Evolutionary conservation across 805 yeast genomes (phyloP).

Genomic region (Allodekkera sacchari): DNA sequence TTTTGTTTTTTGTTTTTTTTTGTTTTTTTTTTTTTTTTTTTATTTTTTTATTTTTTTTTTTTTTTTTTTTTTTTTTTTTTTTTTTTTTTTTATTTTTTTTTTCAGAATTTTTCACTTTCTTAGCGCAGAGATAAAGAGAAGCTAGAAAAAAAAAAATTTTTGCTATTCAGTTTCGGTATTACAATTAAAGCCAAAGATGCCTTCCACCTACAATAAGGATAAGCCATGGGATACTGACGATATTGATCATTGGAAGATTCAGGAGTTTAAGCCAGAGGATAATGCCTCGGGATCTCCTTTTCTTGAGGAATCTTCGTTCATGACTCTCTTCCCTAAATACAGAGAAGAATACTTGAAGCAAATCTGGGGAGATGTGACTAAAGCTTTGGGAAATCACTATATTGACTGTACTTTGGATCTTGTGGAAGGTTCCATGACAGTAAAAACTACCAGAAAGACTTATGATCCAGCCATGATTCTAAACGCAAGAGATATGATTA

Average conservation of each 20-base stretch:
- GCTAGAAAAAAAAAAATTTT: not conserved
- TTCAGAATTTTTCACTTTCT: not conserved
- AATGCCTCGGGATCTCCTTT: conserved; percentile 81
- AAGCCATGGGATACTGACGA: conserved; percentile 98
- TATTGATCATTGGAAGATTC: conserved; percentile 85
- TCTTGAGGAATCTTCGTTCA: conserved; percentile 92
- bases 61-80: not conserved
- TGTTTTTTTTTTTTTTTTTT: conserved; percentile 1
- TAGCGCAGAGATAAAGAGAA: not conserved
- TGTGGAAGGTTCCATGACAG: conserved; percentile 97
- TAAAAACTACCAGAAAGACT: conserved; percentile 90
- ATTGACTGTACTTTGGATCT: conserved; percentile 80
- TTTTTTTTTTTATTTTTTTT: not conserved
- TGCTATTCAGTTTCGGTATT: not conserved
- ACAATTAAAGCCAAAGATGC: conserved; percentile 41
- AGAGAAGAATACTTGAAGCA: conserved; percentile 84
- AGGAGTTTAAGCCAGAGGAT: conserved; percentile 85
- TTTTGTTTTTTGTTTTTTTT: not conserved
- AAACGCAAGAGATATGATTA: conserved; percentile 91
- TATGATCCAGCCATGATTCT: conserved; percentile 90
- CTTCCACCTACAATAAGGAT: conserved; percentile 86
- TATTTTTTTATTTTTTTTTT: not conserved
- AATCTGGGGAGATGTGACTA: conserved; percentile 91
- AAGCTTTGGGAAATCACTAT: conserved; percentile 61
- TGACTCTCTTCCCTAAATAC: conserved; percentile 93